Evolutionary conservation across 164 flowering plant species (phyloP).

Genomic region (Kalanchoe fedtschenkoi): DNA sequence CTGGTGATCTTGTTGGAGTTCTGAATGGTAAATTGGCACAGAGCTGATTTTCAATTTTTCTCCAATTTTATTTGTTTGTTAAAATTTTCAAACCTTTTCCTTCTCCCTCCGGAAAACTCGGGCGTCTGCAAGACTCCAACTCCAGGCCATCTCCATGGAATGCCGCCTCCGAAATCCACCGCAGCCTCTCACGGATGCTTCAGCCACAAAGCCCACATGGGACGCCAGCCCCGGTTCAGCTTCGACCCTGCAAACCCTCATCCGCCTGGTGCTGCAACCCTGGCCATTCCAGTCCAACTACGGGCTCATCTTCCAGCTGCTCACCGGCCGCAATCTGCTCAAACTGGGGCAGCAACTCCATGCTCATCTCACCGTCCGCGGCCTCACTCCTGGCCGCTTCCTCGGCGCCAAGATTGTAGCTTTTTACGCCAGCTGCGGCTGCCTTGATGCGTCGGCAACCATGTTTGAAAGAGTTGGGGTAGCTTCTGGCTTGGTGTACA

Average conservation of each 20-base stretch:
- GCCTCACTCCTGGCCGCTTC: background rate
- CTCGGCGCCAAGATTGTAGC: background rate
- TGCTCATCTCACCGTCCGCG: background rate
- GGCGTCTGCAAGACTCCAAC: background rate
- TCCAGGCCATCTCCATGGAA: background rate
- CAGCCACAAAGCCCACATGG: background rate
- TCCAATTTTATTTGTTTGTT: too few relatives aligned
- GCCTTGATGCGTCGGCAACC: background rate
- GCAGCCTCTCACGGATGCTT: background rate
- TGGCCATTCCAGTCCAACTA: background rate
- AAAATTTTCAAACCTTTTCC: too few relatives aligned
- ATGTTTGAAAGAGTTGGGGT: background rate
- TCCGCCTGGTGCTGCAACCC: background rate
- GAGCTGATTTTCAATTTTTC: too few relatives aligned
- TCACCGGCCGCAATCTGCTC: background rate
- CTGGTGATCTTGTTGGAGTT: too few relatives aligned
- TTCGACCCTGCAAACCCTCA: background rate
- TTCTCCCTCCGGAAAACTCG: too few relatives aligned
- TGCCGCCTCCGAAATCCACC: background rate
- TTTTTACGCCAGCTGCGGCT: background rate
- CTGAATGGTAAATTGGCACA: too few relatives aligned
- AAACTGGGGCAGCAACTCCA: background rate
- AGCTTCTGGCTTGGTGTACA: background rate
- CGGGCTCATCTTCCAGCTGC: background rate
- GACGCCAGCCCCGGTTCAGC: background rate